Percentiles rank a stretch among this genome's conserved stretches.
phyloP scores from a whole-genome alignment of 1,284 basidiomycete genomes.

The Ceratorhiza oryzae-sativae region DNA sequence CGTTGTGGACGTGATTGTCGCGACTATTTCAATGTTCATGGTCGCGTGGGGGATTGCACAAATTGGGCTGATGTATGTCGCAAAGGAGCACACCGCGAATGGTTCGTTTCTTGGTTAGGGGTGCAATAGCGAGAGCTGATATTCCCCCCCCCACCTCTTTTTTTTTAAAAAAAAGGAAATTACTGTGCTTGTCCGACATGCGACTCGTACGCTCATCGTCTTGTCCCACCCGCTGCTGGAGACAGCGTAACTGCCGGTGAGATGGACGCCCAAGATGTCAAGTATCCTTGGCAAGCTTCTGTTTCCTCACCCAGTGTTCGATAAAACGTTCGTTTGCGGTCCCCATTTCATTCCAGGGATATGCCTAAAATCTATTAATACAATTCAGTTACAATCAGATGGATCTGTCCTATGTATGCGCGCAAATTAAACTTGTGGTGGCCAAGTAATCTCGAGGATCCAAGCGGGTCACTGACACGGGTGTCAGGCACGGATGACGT shows the following conservation, averaged over 20 bases:
- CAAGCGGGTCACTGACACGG: not conserved
- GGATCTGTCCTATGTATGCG: too few species aligned
- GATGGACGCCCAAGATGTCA: not conserved
- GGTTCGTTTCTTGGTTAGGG: slow-evolving; percentile 3
- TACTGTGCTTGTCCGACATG: slow-evolving; percentile 27
- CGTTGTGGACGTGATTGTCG: slow-evolving; percentile 28
- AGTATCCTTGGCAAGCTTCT: not conserved
- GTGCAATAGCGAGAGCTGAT: too few species aligned
- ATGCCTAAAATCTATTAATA: too few species aligned
- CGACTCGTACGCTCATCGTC: slow-evolving; percentile 15
- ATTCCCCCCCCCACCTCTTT: too few species aligned
- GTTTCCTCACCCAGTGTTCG: too few species aligned
- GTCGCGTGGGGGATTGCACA: slow-evolving; percentile 23
- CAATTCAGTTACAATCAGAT: too few species aligned
- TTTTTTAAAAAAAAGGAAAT: slow-evolving; percentile 2
- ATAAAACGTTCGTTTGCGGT: too few species aligned
- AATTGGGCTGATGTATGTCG: slow-evolving; percentile 29
- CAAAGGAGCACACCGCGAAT: slow-evolving; percentile 16
- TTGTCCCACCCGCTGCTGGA: not conserved
- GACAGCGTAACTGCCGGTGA: slow-evolving; percentile 1
- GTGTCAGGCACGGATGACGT: too few species aligned
- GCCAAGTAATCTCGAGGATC: too few species aligned
- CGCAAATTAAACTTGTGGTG: too few species aligned
- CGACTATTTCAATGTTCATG: slow-evolving; percentile 34
- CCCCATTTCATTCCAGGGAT: not conserved